Evolutionary conservation across 1,139 yeast genomes (phyloP).

Genomic region (Taiozyma sp.): DNA sequence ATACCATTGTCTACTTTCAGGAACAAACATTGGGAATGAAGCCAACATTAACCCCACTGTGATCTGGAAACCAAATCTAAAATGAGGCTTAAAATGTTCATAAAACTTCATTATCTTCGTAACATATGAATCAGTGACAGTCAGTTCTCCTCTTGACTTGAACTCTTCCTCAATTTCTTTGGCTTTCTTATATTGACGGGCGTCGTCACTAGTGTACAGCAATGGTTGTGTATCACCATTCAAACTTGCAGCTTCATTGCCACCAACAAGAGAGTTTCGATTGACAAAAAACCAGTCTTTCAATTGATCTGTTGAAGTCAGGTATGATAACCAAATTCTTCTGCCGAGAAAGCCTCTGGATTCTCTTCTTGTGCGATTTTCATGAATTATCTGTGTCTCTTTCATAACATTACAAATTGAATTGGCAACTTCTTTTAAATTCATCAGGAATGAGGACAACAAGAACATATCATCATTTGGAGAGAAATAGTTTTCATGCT

Average conservation of each 20-base stretch:
- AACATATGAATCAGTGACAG: slow-evolving; percentile 1
- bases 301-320: slow-evolving; percentile 30
- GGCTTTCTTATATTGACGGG: not conserved
- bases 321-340: slow-evolving; percentile 38
- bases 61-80: slow-evolving; percentile 41
- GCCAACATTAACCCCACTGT: slow-evolving; percentile 39
- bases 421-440: slow-evolving; percentile 37
- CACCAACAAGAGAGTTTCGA: slow-evolving; percentile 18
- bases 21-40: slow-evolving; percentile 45
- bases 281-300: slow-evolving; percentile 32
- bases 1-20: slow-evolving; percentile 41
- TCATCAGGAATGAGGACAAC: slow-evolving; percentile 42
- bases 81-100: slow-evolving; percentile 28
- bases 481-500: slow-evolving; percentile 27
- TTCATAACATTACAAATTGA: slow-evolving; percentile 30
- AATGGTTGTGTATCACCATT: slow-evolving; percentile 24
- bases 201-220: slow-evolving; percentile 2
- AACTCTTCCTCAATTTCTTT: slow-evolving; percentile 1
- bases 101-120: slow-evolving; percentile 17
- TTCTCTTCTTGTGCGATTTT: slow-evolving; percentile 30
- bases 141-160: not conserved
- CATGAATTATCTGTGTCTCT: slow-evolving; percentile 28
- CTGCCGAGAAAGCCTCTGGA: slow-evolving; percentile 33
- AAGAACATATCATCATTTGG: slow-evolving; percentile 47
- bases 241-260: slow-evolving; percentile 30